A percentile compares a stretch with the other conserved stretches of the same genome.
phyloP scores from a whole-genome alignment of 176 grass and related monocot genomes.

The Juncus inflexus region DNA sequence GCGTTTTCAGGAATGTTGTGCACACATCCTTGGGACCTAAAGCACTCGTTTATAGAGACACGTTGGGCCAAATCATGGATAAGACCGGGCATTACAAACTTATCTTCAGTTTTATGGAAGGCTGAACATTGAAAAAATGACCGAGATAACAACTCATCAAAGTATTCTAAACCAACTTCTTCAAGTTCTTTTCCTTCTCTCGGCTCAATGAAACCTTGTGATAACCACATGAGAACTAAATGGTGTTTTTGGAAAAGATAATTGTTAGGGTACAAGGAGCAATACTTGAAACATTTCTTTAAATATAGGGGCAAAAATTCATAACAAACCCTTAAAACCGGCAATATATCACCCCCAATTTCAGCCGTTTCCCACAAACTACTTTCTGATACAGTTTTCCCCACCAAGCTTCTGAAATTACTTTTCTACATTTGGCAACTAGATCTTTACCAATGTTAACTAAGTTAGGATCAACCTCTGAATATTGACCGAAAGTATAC shows the following conservation, averaged over 20 bases:
- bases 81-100: slow-evolving; percentile 30
- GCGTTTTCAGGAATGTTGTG: slow-evolving; percentile 4
- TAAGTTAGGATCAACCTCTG: neutral
- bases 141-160: slow-evolving; percentile 18
- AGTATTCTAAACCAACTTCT: neutral
- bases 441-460: neutral
- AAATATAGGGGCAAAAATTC: slow-evolving; percentile 2
- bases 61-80: slow-evolving; percentile 11
- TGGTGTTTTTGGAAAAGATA: slow-evolving; percentile 25
- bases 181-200: neutral
- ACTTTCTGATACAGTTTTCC: neutral
- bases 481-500: neutral
- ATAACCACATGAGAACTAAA: slow-evolving; percentile 9
- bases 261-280: slow-evolving; percentile 34
- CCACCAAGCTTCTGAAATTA: neutral
- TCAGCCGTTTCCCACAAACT: slow-evolving; percentile 17
- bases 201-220: slow-evolving; percentile 1
- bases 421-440: slow-evolving; percentile 1
- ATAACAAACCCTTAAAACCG: neutral
- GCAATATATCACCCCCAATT: slow-evolving; percentile 11
- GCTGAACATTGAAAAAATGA: slow-evolving; percentile 26
- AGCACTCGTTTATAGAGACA: slow-evolving; percentile 19
- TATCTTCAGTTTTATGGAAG: neutral
- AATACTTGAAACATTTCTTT: slow-evolving; percentile 29
- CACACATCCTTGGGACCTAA: slow-evolving; percentile 14